These are phyloP conservation scores for Neofusicoccum parvum DNA, from an alignment of 2,329 filamentous ascomycete genomes.

Conservation along the genomic window DNA sequence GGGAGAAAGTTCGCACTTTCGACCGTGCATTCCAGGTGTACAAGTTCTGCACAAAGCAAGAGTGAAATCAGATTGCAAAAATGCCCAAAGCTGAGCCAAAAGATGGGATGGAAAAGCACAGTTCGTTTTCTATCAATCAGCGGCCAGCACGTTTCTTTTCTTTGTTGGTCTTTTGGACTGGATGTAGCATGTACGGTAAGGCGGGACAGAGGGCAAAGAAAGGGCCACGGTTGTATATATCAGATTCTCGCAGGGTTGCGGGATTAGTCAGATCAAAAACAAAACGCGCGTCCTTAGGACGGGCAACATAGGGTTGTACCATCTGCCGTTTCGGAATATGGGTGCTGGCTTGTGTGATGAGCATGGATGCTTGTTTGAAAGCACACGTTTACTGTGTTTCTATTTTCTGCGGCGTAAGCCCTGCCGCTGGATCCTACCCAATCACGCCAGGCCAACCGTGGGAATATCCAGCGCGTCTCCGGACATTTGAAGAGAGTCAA, in stretches of 20 bases:
- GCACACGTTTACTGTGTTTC: constrained; percentile 1
- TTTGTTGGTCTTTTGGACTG: background rate
- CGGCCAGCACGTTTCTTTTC: background rate
- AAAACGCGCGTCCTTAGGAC: constrained; percentile 3
- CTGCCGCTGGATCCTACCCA: background rate
- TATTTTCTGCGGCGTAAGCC: background rate
- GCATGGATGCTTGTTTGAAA: background rate
- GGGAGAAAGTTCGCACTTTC: constrained; percentile 3
- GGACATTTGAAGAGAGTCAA: background rate
- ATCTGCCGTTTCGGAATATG: background rate
- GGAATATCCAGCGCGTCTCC: background rate
- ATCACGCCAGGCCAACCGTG: constrained; percentile 10
- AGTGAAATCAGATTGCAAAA: constrained; percentile 14
- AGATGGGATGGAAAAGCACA: background rate
- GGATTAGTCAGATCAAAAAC: background rate
- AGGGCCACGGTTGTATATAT: background rate
- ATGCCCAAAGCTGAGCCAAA: background rate
- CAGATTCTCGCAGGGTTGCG: background rate
- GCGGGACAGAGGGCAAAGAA: background rate
- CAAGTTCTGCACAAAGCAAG: constrained; percentile 13
- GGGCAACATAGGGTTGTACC: background rate
- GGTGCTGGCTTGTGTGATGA: background rate
- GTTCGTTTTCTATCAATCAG: background rate
- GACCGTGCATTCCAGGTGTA: constrained; percentile 1
- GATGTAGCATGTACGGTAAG: background rate